Conservation (phyloP, 192 early-diverging fungal genomes). For the Podila epigama region DNA sequence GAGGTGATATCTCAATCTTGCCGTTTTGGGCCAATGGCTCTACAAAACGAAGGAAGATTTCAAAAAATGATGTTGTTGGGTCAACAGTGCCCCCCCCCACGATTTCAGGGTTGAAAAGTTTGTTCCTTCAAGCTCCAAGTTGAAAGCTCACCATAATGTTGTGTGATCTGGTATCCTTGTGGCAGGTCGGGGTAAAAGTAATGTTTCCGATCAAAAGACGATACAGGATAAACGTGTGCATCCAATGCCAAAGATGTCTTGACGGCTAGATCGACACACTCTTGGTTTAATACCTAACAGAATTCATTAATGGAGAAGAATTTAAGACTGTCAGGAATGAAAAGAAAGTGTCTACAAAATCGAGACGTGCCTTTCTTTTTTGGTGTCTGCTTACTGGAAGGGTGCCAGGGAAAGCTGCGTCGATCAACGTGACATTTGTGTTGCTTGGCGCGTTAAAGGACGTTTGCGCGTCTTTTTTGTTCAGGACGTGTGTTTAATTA, state of each 20-base stretch:
- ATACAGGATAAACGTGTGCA: slow-evolving; percentile 66
- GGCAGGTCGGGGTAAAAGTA: slow-evolving; percentile 96
- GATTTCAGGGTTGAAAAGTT: too few relatives aligned
- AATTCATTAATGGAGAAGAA: neutral
- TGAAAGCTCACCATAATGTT: slow-evolving; percentile 64
- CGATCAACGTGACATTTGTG: slow-evolving; percentile 73
- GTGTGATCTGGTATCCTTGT: slow-evolving; percentile 95
- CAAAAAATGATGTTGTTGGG: neutral
- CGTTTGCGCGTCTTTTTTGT: slow-evolving; percentile 52
- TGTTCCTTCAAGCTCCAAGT: neutral
- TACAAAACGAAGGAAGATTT: slow-evolving; percentile 7
- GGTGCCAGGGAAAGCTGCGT: slow-evolving; percentile 88
- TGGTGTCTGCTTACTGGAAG: slow-evolving; percentile 66
- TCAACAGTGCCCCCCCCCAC: too few relatives aligned
- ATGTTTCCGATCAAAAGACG: slow-evolving; percentile 93
- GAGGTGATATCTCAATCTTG: slow-evolving; percentile 55
- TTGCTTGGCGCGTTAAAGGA: slow-evolving; percentile 73
- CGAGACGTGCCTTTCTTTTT: neutral
- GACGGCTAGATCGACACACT: slow-evolving; percentile 77
- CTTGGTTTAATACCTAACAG: slow-evolving; percentile 68
- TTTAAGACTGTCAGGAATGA: neutral
- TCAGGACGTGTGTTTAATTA: neutral
- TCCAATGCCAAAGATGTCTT: slow-evolving; percentile 76
- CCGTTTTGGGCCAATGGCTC: slow-evolving; percentile 84
- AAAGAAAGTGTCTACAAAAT: neutral